Evolutionary conservation across 768 basidiomycete species (phyloP), one percentile per base, ranked within the genome.

Genomic region (Hygrophorus russula): DNA sequence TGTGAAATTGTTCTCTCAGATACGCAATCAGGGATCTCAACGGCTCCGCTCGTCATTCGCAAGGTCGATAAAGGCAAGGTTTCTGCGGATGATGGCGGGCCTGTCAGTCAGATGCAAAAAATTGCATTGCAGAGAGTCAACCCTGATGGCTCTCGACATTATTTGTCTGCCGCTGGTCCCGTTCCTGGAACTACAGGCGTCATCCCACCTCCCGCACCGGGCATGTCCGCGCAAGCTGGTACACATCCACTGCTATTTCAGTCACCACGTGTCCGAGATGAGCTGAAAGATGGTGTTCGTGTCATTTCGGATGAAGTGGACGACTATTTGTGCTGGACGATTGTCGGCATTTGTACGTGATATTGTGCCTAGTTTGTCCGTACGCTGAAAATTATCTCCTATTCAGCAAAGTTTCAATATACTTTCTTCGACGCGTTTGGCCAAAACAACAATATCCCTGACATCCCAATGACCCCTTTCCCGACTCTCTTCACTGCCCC

Each of bases 51-150:
- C 33, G 69, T 89, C 50, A 84, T 97, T 41, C 85, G 89, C 48
- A 93, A 93, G 60, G 88, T 97, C 20, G 90, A 93, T 60, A 92
- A 92, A 55, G 86, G 86, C 20, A 71, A 80, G 46, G 83, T 93
- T 30, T 77, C 79, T n/a, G 65, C 73, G n/a, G 87, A 91, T 51
- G 84, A 91, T 55, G 86, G 85, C 14, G 87, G 90, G 4, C 92
- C 90, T 33, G 86, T 97, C 49, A 91, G 88, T 55, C 91, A 94
- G 60, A 89, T 97, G 80, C 92, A 97, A 65, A 90, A 93, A 67
- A 86, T 97, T 48, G 92, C 91, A 1, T 67, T 97, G 34, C 84
- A 91, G 55, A 73, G 87, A 43, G 77, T 87, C 42, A 84, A 87
- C 54, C 68, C 76, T 46, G 87, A 82, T 63, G 89, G 87, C 31